phyloP scores from a whole-genome alignment of 2,329 filamentous ascomycete genomes.

The Ramichloridium luteum region DNA sequence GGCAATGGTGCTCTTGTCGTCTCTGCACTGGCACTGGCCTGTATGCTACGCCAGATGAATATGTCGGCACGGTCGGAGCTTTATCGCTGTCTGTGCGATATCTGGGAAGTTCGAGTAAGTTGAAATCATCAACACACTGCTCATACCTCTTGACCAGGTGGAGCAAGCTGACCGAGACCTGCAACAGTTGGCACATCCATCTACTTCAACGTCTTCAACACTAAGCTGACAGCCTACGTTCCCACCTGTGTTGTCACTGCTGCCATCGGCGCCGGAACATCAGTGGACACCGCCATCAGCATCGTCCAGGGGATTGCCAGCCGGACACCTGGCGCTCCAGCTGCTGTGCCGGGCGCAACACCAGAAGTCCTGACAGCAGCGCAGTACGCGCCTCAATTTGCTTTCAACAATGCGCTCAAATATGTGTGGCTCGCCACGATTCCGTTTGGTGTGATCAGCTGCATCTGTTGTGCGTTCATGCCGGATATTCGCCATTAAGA shows the following conservation, averaged over 20 bases:
- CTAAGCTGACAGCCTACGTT: constrained; percentile 37
- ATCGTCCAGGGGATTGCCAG: constrained; percentile 6
- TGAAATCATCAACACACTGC: too few relatives aligned
- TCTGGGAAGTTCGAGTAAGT: constrained; percentile 39
- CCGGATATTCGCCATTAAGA: constrained; percentile 16
- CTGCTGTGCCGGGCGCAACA: constrained; percentile 8
- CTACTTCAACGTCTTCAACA: constrained; percentile 41
- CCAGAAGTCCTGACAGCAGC: constrained; percentile 9
- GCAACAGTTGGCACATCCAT: constrained; percentile 42
- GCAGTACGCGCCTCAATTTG: constrained; percentile 12
- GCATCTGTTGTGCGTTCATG: constrained; percentile 13
- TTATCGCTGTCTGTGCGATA: constrained; percentile 56
- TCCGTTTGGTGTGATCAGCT: constrained; percentile 14
- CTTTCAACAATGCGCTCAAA: constrained; percentile 13
- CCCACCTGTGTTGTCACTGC: constrained; percentile 36
- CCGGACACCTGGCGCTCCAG: constrained; percentile 13
- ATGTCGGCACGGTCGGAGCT: constrained; percentile 56
- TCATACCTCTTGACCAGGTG: too few relatives aligned
- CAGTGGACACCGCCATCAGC: too few relatives aligned
- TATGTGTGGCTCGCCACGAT: constrained; percentile 16
- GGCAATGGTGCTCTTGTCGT: constrained; percentile 57
- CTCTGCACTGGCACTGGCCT: constrained; percentile 49
- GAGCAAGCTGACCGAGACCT: neutral
- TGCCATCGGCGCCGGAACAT: constrained; percentile 26
- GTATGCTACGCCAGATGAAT: constrained; percentile 50